These are phyloP conservation scores for Fusarium temperatum DNA, from an alignment of 2,329 filamentous ascomycete genomes.

Conservation along the genomic window DNA sequence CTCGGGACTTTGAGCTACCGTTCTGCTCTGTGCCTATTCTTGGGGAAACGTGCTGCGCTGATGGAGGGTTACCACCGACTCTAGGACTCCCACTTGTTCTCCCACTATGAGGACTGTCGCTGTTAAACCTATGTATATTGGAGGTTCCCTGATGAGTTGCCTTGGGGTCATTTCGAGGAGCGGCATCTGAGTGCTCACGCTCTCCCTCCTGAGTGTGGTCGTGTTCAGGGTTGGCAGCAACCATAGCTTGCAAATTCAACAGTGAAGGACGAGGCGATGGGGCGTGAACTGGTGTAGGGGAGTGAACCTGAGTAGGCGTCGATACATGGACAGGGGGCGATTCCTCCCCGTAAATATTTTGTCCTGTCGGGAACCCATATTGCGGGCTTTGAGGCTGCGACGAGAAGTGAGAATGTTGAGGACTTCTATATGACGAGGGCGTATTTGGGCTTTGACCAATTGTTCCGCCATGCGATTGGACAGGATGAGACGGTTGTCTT, in stretches of 20 bases:
- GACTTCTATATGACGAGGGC: slow-evolving; percentile 19
- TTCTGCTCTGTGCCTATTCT: slow-evolving; percentile 9
- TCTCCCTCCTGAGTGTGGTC: not conserved
- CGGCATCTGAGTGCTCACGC: not conserved
- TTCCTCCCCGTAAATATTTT: slow-evolving; percentile 14
- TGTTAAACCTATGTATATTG: slow-evolving; percentile 8
- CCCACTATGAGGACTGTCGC: slow-evolving; percentile 20
- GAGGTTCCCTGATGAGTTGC: not conserved
- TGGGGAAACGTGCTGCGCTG: slow-evolving; percentile 5
- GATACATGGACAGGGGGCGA: slow-evolving; percentile 23
- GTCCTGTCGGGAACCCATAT: not conserved
- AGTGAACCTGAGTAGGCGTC: slow-evolving; percentile 21
- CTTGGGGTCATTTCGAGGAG: not conserved
- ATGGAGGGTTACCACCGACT: not conserved
- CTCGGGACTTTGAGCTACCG: not conserved
- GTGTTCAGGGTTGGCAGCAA: slow-evolving; percentile 2
- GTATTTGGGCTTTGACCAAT: slow-evolving; percentile 41
- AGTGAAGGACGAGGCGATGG: slow-evolving; percentile 24
- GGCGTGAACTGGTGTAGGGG: slow-evolving; percentile 19
- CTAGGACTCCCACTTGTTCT: slow-evolving; percentile 14
- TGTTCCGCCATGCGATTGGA: slow-evolving; percentile 50
- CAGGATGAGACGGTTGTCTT: slow-evolving; percentile 48
- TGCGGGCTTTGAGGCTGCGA: slow-evolving; percentile 17
- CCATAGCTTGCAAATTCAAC: slow-evolving; percentile 21
- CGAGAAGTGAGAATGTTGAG: slow-evolving; percentile 15